phyloP scores from a whole-genome alignment of 352 stramenopile species.

The Thraustochytrium aureum region DNA sequence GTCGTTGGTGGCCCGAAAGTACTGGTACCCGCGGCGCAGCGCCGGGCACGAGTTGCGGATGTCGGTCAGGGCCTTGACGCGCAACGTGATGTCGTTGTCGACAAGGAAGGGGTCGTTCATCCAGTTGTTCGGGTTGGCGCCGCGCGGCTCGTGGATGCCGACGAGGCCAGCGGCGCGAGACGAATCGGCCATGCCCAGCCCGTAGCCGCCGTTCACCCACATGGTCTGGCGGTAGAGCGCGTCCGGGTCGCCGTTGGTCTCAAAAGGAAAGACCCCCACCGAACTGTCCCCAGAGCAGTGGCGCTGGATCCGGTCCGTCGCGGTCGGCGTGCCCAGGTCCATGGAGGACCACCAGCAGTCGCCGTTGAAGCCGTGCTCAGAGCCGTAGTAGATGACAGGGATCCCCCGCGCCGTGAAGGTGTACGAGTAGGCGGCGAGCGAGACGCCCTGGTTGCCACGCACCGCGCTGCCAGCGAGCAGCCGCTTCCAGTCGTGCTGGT shows the following conservation, averaged over 20 bases:
- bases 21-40: background rate
- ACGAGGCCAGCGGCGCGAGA: slow-evolving; percentile 58
- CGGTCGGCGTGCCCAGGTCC: background rate
- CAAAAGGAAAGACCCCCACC: slow-evolving; percentile 63
- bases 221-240: slow-evolving; percentile 89
- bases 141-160: slow-evolving; percentile 1
- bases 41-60: background rate
- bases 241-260: slow-evolving; percentile 81
- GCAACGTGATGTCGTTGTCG: background rate
- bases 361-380: slow-evolving; percentile 56
- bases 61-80: background rate
- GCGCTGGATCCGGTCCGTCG: slow-evolving; percentile 61
- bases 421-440: slow-evolving; percentile 13
- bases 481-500: background rate
- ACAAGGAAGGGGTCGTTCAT: slow-evolving; percentile 14
- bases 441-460: background rate
- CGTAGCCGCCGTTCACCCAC: slow-evolving; percentile 84
- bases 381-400: slow-evolving; percentile 57
- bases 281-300: slow-evolving; percentile 68
- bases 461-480: slow-evolving; percentile 48
- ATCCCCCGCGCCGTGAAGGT: slow-evolving; percentile 47
- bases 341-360: slow-evolving; percentile 16
- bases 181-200: slow-evolving; percentile 80
- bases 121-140: slow-evolving; percentile 11
- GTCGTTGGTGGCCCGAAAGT: background rate